A percentile compares a stretch with the other conserved stretches of the same genome.
phyloP scores from a whole-genome alignment of 352 stramenopile species.

The Albugo candida region DNA sequence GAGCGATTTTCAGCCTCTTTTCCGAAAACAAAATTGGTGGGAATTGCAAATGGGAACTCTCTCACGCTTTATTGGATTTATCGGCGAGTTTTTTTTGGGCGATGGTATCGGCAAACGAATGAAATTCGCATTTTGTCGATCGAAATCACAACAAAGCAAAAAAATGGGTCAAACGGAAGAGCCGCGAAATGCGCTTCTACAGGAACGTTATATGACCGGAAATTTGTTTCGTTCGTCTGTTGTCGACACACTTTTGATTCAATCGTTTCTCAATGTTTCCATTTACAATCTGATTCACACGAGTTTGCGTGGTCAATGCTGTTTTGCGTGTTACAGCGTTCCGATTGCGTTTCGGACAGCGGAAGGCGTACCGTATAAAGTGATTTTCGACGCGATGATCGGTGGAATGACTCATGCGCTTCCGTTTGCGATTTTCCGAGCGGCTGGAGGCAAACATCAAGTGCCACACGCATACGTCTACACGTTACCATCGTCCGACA shows the following conservation, averaged over 20 bases:
- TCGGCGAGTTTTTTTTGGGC: neutral
- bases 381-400: slow-evolving; percentile 65
- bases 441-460: slow-evolving; percentile 18
- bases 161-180: slow-evolving; percentile 16
- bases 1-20: neutral
- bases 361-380: slow-evolving; percentile 20
- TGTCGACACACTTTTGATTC: slow-evolving; percentile 61
- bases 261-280: slow-evolving; percentile 76
- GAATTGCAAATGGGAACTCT: neutral
- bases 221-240: slow-evolving; percentile 65
- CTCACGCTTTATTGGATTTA: neutral
- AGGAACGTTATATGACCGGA: slow-evolving; percentile 71
- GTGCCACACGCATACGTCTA: slow-evolving; percentile 66
- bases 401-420: slow-evolving; percentile 39
- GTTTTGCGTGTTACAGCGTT: slow-evolving; percentile 67
- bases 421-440: slow-evolving; percentile 56
- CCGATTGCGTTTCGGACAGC: slow-evolving; percentile 23
- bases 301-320: slow-evolving; percentile 69
- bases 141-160: neutral
- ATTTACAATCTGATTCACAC: slow-evolving; percentile 70
- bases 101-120: neutral
- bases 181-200: slow-evolving; percentile 42
- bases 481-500: slow-evolving; percentile 40
- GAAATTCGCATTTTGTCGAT: neutral
- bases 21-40: neutral